These are phyloP conservation scores for Cladophialophora psammophila DNA, from an alignment of 2,329 filamentous ascomycete species.

Conservation along the genomic window DNA sequence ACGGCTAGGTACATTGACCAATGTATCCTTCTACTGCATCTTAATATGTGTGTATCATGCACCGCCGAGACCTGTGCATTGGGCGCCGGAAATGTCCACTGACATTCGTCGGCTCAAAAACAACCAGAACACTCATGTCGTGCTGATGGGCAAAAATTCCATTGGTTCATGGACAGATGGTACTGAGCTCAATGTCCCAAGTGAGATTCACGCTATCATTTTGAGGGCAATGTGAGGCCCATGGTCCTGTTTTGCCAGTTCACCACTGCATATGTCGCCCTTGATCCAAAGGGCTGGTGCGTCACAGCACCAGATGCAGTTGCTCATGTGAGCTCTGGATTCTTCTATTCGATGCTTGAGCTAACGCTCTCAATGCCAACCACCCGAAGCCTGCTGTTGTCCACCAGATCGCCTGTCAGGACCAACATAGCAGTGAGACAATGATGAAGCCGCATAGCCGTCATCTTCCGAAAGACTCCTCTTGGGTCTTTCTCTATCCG, in stretches of 20 bases:
- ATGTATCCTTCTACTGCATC: neutral
- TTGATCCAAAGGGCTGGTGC: conserved; percentile 1
- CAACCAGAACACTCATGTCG: conserved; percentile 14
- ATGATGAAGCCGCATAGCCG: neutral
- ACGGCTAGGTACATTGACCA: neutral
- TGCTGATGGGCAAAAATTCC: conserved; percentile 18
- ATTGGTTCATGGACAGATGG: conserved; percentile 16
- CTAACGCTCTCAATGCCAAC: conserved; percentile 11
- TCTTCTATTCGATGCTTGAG: conserved; percentile 28
- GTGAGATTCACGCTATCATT: conserved; percentile 2
- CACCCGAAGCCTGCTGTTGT: conserved; percentile 6
- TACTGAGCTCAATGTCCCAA: neutral
- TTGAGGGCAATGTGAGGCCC: neutral
- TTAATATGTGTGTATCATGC: neutral
- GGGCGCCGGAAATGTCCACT: conserved; percentile 3
- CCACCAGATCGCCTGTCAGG: neutral
- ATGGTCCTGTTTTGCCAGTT: conserved; percentile 4
- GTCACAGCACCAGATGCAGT: conserved; percentile 7
- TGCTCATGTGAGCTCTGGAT: conserved; percentile 18
- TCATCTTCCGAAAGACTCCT: conserved; percentile 5
- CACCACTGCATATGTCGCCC: conserved; percentile 4
- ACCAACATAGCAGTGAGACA: conserved; percentile 1
- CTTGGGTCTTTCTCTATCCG: conserved; percentile 9
- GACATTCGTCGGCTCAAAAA: neutral
- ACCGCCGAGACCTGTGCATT: neutral